phyloP scores from a whole-genome alignment of 768 basidiomycete species.

The Chiua virens region DNA sequence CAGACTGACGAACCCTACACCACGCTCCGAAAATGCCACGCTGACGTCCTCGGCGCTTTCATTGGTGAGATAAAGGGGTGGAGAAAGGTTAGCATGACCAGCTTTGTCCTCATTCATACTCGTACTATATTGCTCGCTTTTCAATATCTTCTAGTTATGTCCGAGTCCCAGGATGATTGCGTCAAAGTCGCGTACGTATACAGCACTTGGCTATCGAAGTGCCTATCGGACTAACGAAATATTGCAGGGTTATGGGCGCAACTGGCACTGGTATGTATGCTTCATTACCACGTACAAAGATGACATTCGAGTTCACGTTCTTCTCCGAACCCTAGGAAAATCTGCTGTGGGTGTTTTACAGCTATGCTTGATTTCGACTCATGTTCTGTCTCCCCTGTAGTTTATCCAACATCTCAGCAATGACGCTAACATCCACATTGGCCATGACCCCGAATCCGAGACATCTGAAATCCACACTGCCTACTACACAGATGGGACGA shows the following conservation, averaged over 20 bases:
- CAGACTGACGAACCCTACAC: too few relatives aligned
- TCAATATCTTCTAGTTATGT: too few relatives aligned
- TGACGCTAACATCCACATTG: slow-evolving; percentile 3
- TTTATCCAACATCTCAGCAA: slow-evolving; percentile 5
- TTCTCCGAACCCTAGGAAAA: background rate
- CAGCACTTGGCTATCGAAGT: background rate
- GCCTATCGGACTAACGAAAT: too few relatives aligned
- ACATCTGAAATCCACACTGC: slow-evolving; percentile 1
- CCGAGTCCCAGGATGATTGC: too few relatives aligned
- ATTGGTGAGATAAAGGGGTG: too few relatives aligned
- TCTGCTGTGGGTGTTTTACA: slow-evolving; percentile 2
- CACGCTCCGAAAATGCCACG: too few relatives aligned
- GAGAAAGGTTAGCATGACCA: too few relatives aligned
- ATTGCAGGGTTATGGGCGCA: slow-evolving; percentile 5
- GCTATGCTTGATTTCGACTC: too few relatives aligned
- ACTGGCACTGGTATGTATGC: slow-evolving; percentile 7
- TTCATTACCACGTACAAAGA: too few relatives aligned
- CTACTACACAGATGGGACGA: background rate
- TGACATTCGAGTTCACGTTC: background rate
- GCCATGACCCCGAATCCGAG: slow-evolving; percentile 5
- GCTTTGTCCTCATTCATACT: too few relatives aligned
- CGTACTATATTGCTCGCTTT: too few relatives aligned
- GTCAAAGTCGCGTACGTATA: slow-evolving; percentile 45
- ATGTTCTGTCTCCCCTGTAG: background rate
- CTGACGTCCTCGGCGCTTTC: too few relatives aligned